Evolutionary conservation across 2,329 filamentous ascomycete species (phyloP).

Genomic region (Neonectria coccinea): DNA sequence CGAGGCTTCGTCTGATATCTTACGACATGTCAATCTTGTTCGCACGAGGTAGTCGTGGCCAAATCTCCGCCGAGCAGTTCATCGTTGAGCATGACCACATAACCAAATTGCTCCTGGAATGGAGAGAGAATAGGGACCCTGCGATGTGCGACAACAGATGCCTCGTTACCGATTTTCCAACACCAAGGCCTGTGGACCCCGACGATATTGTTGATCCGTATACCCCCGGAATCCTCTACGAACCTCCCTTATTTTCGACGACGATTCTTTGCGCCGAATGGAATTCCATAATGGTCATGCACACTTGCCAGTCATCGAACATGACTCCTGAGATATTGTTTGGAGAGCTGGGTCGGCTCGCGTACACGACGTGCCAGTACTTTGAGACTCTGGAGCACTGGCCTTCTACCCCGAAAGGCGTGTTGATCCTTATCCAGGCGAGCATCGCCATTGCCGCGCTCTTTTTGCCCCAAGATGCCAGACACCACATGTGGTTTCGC

Average conservation of each 20-base stretch:
- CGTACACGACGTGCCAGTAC: constrained; percentile 78
- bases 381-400: constrained; percentile 83
- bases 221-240: constrained; percentile 75
- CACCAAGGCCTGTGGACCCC: constrained; percentile 62
- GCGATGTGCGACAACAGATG: constrained; percentile 70
- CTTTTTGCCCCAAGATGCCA: constrained; percentile 81
- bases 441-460: constrained; percentile 80
- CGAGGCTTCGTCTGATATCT: constrained; percentile 77
- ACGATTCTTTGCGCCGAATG: constrained; percentile 83
- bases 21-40: constrained; percentile 85
- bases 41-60: constrained; percentile 72
- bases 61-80: constrained; percentile 75
- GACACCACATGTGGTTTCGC: constrained; percentile 82
- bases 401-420: constrained; percentile 76
- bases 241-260: constrained; percentile 76
- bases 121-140: constrained; percentile 70
- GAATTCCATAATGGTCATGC: constrained; percentile 83
- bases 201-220: constrained; percentile 82
- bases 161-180: constrained; percentile 72
- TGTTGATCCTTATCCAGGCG: constrained; percentile 78
- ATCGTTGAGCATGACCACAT: constrained; percentile 68
- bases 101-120: constrained; percentile 58
- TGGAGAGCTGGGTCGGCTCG: constrained; percentile 69
- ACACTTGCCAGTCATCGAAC: constrained; percentile 76
- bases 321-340: constrained; percentile 63